These are phyloP conservation scores for Acorus gramineus DNA, from an alignment of 106 monocot species.

Conservation along the genomic window DNA sequence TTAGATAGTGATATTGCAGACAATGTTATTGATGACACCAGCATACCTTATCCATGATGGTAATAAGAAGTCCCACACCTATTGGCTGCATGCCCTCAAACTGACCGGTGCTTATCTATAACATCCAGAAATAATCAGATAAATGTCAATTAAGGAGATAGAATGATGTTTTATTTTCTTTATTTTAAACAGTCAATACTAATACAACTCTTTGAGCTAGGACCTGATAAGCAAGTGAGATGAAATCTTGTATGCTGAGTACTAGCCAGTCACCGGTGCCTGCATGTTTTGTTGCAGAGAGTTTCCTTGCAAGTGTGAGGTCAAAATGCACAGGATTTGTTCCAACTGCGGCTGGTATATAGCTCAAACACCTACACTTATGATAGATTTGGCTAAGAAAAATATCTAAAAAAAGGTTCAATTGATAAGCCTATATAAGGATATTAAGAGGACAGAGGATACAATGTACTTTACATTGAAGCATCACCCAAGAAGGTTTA, in stretches of 20 bases:
- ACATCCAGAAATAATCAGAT: background rate
- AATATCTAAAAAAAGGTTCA: no score
- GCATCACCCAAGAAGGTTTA: no score
- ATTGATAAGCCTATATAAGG: no score
- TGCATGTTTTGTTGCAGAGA: constrained; percentile 8
- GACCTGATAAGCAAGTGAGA: constrained; percentile 97
- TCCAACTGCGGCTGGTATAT: constrained; percentile 81
- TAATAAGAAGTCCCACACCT: constrained; percentile 66
- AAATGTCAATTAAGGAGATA: background rate
- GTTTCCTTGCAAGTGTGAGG: constrained; percentile 62
- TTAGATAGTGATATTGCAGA: background rate
- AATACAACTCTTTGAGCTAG: background rate
- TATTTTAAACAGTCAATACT: no score
- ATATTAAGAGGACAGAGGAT: no score
- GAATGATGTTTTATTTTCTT: background rate
- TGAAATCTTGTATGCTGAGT: constrained; percentile 70
- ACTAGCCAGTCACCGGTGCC: constrained; percentile 69
- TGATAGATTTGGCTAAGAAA: background rate
- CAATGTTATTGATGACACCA: no score
- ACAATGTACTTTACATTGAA: no score
- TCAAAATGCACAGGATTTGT: constrained; percentile 83
- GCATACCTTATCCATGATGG: constrained; percentile 91
- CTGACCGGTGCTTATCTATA: constrained; percentile 83
- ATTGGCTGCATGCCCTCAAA: constrained; percentile 94
- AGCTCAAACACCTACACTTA: constrained; percentile 64